phyloP scores from a whole-genome alignment of 163 green algal genomes.

The Dunaliella salina region DNA sequence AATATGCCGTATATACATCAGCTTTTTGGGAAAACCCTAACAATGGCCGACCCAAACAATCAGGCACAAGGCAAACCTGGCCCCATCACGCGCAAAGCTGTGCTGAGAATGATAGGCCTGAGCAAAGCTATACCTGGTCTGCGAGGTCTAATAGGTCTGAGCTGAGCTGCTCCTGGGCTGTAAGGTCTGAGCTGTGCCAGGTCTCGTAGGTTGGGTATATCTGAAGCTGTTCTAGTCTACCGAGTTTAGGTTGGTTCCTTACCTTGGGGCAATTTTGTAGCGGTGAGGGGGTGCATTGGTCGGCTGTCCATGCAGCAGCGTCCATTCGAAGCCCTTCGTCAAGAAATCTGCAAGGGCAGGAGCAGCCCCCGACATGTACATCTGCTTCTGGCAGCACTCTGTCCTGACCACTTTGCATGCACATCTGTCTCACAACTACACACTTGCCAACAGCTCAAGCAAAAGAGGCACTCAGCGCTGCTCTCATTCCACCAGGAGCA shows the following conservation, averaged over 20 bases:
- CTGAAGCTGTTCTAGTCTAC: neutral
- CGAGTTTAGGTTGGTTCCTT: neutral
- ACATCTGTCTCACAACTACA: neutral
- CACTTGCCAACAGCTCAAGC: neutral
- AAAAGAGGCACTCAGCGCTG: neutral
- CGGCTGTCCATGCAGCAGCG: slow-evolving; percentile 41
- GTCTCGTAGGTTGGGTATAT: neutral
- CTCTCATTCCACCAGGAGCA: neutral
- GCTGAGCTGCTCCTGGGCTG: neutral
- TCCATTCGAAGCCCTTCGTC: slow-evolving; percentile 44
- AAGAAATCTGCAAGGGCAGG: slow-evolving; percentile 28
- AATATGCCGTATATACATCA: too few species aligned
- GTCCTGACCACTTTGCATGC: neutral
- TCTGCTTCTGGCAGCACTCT: neutral
- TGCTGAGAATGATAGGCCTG: too few species aligned
- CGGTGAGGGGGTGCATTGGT: slow-evolving; percentile 43
- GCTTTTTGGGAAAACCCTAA: too few species aligned
- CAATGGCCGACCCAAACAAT: too few species aligned
- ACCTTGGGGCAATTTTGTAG: slow-evolving; percentile 41
- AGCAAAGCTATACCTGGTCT: too few species aligned
- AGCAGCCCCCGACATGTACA: neutral
- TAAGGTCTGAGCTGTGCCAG: neutral
- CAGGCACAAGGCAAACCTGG: too few species aligned
- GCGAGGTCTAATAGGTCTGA: neutral
- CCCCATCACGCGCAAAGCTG: too few species aligned